These are phyloP conservation scores for Xylogone sp. DNA, from an alignment of 2,329 filamentous ascomycete species.

Conservation along the genomic window DNA sequence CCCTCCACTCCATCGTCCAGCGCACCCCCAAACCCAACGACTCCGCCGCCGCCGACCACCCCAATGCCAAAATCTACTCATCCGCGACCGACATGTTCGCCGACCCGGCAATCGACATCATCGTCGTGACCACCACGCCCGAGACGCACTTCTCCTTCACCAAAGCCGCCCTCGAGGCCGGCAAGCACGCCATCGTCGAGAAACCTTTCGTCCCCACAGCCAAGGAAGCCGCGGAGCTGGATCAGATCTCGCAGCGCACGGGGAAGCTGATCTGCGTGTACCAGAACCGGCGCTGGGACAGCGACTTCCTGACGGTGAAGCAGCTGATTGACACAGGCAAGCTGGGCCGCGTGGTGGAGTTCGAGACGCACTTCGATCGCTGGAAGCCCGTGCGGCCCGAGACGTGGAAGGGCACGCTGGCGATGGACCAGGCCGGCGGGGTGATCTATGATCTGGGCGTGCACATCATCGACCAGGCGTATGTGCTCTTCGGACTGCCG, in stretches of 20 bases:
- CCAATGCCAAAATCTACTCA: constrained; percentile 60
- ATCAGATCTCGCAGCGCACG: constrained; percentile 31
- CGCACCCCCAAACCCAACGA: constrained; percentile 60
- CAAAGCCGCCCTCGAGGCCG: constrained; percentile 60
- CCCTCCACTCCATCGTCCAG: constrained; percentile 73
- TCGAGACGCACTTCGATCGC: constrained; percentile 77
- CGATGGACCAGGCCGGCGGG: constrained; percentile 59
- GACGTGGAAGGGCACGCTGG: constrained; percentile 63
- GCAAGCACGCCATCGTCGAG: constrained; percentile 77
- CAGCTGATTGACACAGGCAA: constrained; percentile 55
- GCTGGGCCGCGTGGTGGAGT: constrained; percentile 71
- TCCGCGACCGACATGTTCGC: constrained; percentile 58
- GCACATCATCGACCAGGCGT: constrained; percentile 73
- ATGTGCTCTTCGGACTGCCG: constrained; percentile 67
- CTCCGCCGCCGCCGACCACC: constrained; percentile 67
- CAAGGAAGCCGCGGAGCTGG: constrained; percentile 62
- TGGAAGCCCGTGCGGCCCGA: constrained; percentile 57
- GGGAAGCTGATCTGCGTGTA: constrained; percentile 42
- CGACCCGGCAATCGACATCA: constrained; percentile 63
- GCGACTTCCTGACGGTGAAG: constrained; percentile 69
- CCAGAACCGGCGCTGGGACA: constrained; percentile 63
- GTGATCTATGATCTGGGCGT: constrained; percentile 72
- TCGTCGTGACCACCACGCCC: constrained; percentile 69
- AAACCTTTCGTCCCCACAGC: constrained; percentile 77
- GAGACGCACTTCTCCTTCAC: constrained; percentile 65